Conservation (phyloP, 352 stramenopile species). For the Globisporangium echinulatum region DNA sequence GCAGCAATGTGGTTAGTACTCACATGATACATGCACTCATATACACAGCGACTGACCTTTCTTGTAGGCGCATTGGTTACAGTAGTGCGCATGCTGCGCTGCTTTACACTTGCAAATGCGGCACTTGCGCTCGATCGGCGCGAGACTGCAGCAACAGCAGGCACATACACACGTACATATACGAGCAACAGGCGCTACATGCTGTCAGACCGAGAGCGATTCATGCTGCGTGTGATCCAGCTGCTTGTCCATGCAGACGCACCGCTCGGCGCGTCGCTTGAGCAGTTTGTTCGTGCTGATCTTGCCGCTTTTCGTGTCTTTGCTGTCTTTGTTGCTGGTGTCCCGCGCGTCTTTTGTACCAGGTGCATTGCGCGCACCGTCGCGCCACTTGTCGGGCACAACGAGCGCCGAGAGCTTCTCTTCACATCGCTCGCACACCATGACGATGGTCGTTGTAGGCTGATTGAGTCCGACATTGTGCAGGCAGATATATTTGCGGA, state of each 20-base stretch:
- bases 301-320: neutral
- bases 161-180: slow-evolving; percentile 1
- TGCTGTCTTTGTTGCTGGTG: neutral
- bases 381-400: slow-evolving; percentile 72
- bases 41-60: slow-evolving; percentile 32
- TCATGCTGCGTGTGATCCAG: neutral
- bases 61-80: slow-evolving; percentile 73
- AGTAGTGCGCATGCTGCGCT: slow-evolving; percentile 55
- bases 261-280: slow-evolving; percentile 41
- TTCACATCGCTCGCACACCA: slow-evolving; percentile 76
- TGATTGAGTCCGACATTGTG: no score
- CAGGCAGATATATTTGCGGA: no score
- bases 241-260: neutral
- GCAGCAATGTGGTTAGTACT: no score
- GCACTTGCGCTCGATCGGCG: slow-evolving; percentile 44
- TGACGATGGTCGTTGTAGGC: slow-evolving; percentile 9
- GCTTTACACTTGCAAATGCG: slow-evolving; percentile 61
- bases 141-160: slow-evolving; percentile 22
- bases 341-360: slow-evolving; percentile 31
- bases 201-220: neutral
- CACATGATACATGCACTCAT: no score
- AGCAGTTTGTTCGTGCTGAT: slow-evolving; percentile 31
- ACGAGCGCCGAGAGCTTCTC: slow-evolving; percentile 72
- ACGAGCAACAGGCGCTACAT: neutral
- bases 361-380: slow-evolving; percentile 49